phyloP scores from a whole-genome alignment of 805 yeast genomes.

The Candida peoriensis region DNA sequence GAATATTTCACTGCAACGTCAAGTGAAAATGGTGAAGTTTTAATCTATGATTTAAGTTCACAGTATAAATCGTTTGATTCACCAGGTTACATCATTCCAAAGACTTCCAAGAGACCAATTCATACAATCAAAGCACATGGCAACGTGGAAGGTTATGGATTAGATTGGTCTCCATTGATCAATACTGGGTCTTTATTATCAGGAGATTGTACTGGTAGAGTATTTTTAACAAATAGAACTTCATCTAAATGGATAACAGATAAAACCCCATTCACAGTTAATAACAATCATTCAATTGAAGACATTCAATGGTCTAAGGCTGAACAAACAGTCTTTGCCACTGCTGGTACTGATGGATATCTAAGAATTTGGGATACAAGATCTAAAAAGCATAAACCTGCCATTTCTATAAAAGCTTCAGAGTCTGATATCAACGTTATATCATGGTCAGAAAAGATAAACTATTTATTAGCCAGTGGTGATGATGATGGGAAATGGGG shows the following conservation, averaged over 20 bases:
- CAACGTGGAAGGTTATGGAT: conserved; percentile 93
- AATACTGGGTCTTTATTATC: conserved; percentile 76
- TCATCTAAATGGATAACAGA: conserved; percentile 83
- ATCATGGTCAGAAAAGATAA: conserved; percentile 88
- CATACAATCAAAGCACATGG: conserved; percentile 86
- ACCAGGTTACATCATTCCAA: conserved; percentile 82
- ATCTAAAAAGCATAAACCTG: conserved; percentile 87
- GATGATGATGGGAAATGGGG: conserved; percentile 98
- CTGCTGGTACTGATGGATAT: conserved; percentile 88
- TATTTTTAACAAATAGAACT: conserved; percentile 73
- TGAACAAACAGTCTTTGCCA: conserved; percentile 92
- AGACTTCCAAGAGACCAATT: conserved; percentile 68
- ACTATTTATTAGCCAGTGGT: conserved; percentile 87
- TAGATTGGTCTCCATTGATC: conserved; percentile 92
- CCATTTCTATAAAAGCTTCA: conserved; percentile 78
- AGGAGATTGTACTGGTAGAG: conserved; percentile 86
- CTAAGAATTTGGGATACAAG: conserved; percentile 96
- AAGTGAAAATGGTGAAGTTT: conserved; percentile 87
- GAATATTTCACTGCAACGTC: conserved; percentile 84
- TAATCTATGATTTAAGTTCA: conserved; percentile 73
- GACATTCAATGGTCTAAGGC: conserved; percentile 96
- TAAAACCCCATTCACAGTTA: conserved; percentile 61
- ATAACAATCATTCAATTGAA: conserved; percentile 76
- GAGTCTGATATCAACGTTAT: conserved; percentile 86
- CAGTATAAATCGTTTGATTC: conserved; percentile 81